Conservation (phyloP, 202 grass and related monocot genomes). For the Eragrostis tef region DNA sequence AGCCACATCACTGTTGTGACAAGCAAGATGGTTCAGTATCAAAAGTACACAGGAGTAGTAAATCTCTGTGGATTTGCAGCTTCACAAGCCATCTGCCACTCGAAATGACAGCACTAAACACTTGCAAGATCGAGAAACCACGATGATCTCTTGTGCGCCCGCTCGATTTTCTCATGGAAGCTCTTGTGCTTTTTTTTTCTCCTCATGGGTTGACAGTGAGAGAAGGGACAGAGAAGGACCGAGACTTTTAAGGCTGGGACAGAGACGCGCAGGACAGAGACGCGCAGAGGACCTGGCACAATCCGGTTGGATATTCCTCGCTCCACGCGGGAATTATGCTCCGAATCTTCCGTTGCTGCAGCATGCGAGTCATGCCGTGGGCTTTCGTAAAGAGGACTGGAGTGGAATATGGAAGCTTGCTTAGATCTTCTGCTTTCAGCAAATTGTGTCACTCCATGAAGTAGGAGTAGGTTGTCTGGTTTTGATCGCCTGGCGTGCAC, state of each 20-base stretch:
- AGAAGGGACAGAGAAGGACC: conserved; percentile 2
- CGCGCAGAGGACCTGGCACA: conserved; percentile 53
- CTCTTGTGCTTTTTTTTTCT: background rate
- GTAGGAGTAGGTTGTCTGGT: background rate
- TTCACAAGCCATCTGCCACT: background rate
- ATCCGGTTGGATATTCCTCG: conserved; percentile 58
- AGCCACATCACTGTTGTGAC: background rate
- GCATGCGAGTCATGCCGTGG: background rate
- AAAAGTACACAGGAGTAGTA: background rate
- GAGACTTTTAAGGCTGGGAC: background rate
- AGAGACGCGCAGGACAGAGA: no score
- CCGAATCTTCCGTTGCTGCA: conserved; percentile 49
- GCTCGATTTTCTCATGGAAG: background rate
- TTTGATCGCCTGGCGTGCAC: background rate
- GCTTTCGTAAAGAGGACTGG: background rate
- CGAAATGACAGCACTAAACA: background rate
- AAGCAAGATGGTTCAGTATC: rapidly evolving
- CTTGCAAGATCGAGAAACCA: no score
- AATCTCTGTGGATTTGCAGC: background rate
- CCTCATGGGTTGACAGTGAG: no score
- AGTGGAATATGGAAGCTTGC: background rate
- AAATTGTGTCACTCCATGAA: background rate
- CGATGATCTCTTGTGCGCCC: no score
- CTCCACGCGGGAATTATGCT: conserved; percentile 41
- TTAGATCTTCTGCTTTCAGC: background rate